phyloP scores from a whole-genome alignment of 495 filamentous ascomycete genomes.

The Cryomyces minteri region DNA sequence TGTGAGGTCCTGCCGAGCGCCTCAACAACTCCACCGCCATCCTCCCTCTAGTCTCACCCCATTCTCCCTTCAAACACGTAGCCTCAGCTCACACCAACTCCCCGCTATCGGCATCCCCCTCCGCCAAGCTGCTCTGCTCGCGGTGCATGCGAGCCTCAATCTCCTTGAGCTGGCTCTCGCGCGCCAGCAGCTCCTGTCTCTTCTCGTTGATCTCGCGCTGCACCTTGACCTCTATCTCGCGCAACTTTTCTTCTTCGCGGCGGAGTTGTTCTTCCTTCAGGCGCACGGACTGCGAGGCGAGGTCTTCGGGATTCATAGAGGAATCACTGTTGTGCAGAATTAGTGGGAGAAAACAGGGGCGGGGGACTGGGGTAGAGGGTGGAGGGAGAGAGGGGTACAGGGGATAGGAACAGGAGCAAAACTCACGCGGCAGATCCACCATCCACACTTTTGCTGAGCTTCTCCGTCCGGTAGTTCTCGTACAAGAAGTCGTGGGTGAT shows the following conservation, averaged over 20 bases:
- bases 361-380: background rate
- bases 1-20: too few relatives aligned
- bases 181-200: slow-evolving; percentile 91
- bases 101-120: too few relatives aligned
- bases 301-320: slow-evolving; percentile 93
- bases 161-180: slow-evolving; percentile 95
- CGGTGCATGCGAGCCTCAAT: slow-evolving; percentile 69
- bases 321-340: slow-evolving; percentile 34
- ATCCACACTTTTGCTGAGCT: slow-evolving; percentile 97
- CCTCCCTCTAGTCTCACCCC: too few relatives aligned
- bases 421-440: slow-evolving; percentile 75
- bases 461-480: slow-evolving; percentile 99
- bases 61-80: too few relatives aligned
- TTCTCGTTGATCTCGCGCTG: slow-evolving; percentile 99
- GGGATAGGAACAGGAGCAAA: background rate
- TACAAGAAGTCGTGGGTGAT: slow-evolving; percentile 99
- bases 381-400: background rate
- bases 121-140: slow-evolving; percentile 30
- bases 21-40: too few relatives aligned
- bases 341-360: slow-evolving; percentile 16
- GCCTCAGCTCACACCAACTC: too few relatives aligned
- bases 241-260: slow-evolving; percentile 97
- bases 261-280: slow-evolving; percentile 98
- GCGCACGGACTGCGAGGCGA: slow-evolving; percentile 89
- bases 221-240: slow-evolving; percentile 97